Conservation (phyloP, 176 grass and related monocot species). For the Bromus sterilis region DNA sequence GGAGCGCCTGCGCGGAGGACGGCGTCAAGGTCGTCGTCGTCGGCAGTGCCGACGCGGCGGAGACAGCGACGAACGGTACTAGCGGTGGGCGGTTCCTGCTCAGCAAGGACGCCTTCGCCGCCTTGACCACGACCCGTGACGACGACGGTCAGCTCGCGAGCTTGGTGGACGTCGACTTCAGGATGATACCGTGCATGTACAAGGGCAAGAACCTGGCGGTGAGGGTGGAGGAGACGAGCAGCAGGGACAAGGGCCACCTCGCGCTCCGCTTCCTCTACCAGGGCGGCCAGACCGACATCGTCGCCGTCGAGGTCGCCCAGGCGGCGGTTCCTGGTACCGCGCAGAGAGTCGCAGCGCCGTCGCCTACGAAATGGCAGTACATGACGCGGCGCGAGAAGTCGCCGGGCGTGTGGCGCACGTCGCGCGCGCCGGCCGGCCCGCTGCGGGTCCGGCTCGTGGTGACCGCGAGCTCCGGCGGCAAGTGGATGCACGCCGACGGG, state of each 20-base stretch:
- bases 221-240: constrained; percentile 41
- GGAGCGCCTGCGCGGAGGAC: constrained; percentile 23
- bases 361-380: constrained; percentile 18
- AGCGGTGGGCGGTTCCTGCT: constrained; percentile 1
- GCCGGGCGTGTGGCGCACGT: constrained; percentile 25
- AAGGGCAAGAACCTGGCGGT: constrained; percentile 30
- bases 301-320: constrained; percentile 48
- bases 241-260: neutral
- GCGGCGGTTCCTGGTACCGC: neutral
- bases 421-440: constrained; percentile 17
- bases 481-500: constrained; percentile 38
- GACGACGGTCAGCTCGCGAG: neutral
- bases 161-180: constrained; percentile 29
- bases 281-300: constrained; percentile 65
- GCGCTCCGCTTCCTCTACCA: constrained; percentile 55
- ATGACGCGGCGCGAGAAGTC: constrained; percentile 17
- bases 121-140: constrained; percentile 15
- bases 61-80: neutral
- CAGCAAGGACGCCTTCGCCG: constrained; percentile 32
- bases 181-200: constrained; percentile 52
- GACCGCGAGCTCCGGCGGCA: constrained; percentile 44
- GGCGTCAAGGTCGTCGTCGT: constrained; percentile 52
- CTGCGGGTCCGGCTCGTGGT: constrained; percentile 47
- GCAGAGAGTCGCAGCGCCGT: neutral
- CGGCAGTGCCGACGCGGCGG: neutral